Conservation (phyloP, 352 stramenopile genomes). For the Globisporangium carolinianum region DNA sequence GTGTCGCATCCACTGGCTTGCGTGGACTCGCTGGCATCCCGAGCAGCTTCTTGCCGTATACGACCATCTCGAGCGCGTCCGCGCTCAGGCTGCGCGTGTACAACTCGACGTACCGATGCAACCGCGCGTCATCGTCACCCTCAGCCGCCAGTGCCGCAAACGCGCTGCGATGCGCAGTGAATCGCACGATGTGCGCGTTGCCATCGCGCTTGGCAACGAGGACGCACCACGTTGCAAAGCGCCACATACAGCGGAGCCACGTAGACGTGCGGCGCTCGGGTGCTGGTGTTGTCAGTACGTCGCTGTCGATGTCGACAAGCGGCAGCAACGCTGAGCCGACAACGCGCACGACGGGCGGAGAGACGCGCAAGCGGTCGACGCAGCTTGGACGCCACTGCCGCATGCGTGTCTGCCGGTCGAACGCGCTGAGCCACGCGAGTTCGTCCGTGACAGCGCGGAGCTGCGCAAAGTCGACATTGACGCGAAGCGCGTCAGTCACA, state of each 20-base stretch:
- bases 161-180: background rate
- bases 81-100: constrained; percentile 45
- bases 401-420: constrained; percentile 24
- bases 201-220: constrained; percentile 23
- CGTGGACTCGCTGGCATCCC: constrained; percentile 14
- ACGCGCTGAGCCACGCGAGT: constrained; percentile 27
- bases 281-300: constrained; percentile 4
- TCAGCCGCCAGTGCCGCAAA: background rate
- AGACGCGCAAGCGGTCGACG: constrained; percentile 33
- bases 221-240: constrained; percentile 47
- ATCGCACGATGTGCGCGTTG: constrained; percentile 7
- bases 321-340: constrained; percentile 29
- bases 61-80: constrained; percentile 30
- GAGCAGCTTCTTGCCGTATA: constrained; percentile 31
- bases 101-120: constrained; percentile 36
- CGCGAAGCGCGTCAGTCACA: constrained; percentile 43
- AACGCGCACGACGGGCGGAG: constrained; percentile 28
- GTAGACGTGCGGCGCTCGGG: constrained; percentile 19
- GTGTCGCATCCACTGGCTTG: constrained; percentile 1
- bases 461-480: constrained; percentile 58
- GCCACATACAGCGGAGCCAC: constrained; percentile 69
- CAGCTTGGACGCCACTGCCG: constrained; percentile 39
- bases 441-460: constrained; percentile 36
- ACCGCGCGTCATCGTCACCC: constrained; percentile 2
- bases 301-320: constrained; percentile 16